phyloP scores from a whole-genome alignment of 1,284 basidiomycete genomes.

The Ganoderma lucidum region DNA sequence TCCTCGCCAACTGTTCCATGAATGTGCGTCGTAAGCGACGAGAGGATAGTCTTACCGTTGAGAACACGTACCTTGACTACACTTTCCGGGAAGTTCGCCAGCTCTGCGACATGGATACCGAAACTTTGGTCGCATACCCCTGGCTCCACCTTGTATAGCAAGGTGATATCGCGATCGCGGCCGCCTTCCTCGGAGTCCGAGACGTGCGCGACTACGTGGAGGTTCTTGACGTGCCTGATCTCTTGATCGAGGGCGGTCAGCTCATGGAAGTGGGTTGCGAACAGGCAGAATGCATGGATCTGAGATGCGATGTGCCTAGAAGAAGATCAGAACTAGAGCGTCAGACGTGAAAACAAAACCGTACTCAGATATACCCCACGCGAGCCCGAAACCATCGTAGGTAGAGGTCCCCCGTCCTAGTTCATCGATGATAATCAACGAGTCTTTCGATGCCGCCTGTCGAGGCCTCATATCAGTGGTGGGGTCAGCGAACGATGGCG shows the following conservation, averaged over 20 bases:
- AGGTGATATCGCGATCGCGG: slow-evolving; percentile 87
- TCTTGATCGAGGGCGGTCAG: slow-evolving; percentile 92
- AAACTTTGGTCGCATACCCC: slow-evolving; percentile 96
- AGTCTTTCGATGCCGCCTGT: slow-evolving; percentile 91
- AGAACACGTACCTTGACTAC: slow-evolving; percentile 78
- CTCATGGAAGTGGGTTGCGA: slow-evolving; percentile 99
- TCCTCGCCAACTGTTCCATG: slow-evolving; percentile 79
- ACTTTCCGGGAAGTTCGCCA: slow-evolving; percentile 95
- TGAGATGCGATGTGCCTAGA: slow-evolving; percentile 89
- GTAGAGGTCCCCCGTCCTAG: slow-evolving; percentile 98
- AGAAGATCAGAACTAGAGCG: neutral
- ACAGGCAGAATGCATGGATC: slow-evolving; percentile 93
- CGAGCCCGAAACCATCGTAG: slow-evolving; percentile 98
- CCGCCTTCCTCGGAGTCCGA: slow-evolving; percentile 61
- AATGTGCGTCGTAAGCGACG: neutral
- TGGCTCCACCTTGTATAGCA: slow-evolving; percentile 96
- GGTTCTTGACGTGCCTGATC: slow-evolving; percentile 89
- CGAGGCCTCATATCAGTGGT: neutral
- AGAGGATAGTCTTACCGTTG: neutral
- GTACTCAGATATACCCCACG: slow-evolving; percentile 98
- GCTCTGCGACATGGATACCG: slow-evolving; percentile 97
- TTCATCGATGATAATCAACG: slow-evolving; percentile 98
- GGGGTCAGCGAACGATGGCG: neutral
- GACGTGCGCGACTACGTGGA: slow-evolving; percentile 97
- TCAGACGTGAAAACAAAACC: slow-evolving; percentile 32